Evolutionary conservation across 345 rosid genomes (phyloP), one percentile per base, ranked within the genome.

Genomic region (Populus alba): DNA sequence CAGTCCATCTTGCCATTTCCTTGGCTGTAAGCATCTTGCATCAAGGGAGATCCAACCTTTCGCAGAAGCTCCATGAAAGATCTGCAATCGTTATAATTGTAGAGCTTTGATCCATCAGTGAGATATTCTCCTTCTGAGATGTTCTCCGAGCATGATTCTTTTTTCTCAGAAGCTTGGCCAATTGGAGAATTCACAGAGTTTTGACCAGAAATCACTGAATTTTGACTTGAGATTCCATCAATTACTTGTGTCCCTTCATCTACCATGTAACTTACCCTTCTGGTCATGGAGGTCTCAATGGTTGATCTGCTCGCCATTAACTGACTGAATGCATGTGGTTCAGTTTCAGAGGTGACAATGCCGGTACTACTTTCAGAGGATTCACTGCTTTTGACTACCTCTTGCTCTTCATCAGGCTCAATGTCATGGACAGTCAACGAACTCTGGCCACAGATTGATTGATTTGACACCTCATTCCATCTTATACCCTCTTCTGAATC

Each of bases 41-140:
- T 77, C 73, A 57, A 75, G 74, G 79, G 68, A 45, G 87, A 83
- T 73, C 84, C 92, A 69, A 83, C 87, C 81, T 79, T 83, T n/a
- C 82, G 80, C 59, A 89, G 59, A 69, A 93, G 96, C 90, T 90
- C 88, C 87, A 86, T 16, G 66, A 81, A 92, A 31, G 94, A 86
- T 57, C 68, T 76, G 38, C 80, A 57, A 29, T 74, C 70, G 65
- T 72, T 74, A 35, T 78, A 81, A 80, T 81, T 73, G 70, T 68
- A 75, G 25, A 78, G n/a, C 66, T 74, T 70, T 63, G 68, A 61
- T 43, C 73, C 70, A 62, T 62, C 76, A 45, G 70, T 79, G 53
- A 68, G 75, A 77, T 81, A 80, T 66, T 76, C 89, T 72, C 37
- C 84, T 78, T 82, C 86, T 55, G 88, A 84, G 82, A 83, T 81